Evolutionary conservation across 495 filamentous ascomycete genomes (phyloP), one percentile per base, ranked within the genome.

Genomic region (Hypoxylon subgilvum): DNA sequence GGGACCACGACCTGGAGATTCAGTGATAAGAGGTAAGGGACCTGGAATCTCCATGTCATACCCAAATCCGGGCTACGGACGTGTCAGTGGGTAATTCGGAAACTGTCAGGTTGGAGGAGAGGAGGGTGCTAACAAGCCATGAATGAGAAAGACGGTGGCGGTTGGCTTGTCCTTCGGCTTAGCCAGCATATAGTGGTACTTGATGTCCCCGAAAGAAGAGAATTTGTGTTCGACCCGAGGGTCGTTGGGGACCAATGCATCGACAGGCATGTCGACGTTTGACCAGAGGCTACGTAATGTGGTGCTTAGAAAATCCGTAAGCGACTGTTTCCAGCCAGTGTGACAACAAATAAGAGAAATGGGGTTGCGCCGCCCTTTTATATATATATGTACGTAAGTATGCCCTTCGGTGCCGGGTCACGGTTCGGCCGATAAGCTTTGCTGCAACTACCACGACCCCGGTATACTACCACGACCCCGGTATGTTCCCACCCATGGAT

Each of bases 31-130:
- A 95, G 76, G 70, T 83, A 74, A 6, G 90, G 90, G 66, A 97
- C 91, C 70, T 95, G 88, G 72, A 87, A 84, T 46, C 91, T 84
- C 90, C 91, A 92, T 71, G 81, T 86, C 64, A 87, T 79, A 14
- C 82, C 82, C 19, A 88, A 60, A 69, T 92, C 88, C 1, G 72
- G 88, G 84, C 67, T 70, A 19, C 12, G 6, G 50, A 43, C 2
- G 32, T 68, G 78, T 89, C 50, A 85, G 84, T 49, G 1, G 63
- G 50, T 44, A 42, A 45, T 4, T 10, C 12, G 10, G 9, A 19
- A 10, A 13, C 17, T 13, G 18, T 31, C 2, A n/a, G 6, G 30
- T 42, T 6, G 1, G 22, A 25, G 31, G 12, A 36, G 21, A 43
- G n/a, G 31, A 6, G 31, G 12, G 35, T 25, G 41, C 74, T 54